Conservation (phyloP, 129 eudicot species). For the Flaveria sonorensis region DNA sequence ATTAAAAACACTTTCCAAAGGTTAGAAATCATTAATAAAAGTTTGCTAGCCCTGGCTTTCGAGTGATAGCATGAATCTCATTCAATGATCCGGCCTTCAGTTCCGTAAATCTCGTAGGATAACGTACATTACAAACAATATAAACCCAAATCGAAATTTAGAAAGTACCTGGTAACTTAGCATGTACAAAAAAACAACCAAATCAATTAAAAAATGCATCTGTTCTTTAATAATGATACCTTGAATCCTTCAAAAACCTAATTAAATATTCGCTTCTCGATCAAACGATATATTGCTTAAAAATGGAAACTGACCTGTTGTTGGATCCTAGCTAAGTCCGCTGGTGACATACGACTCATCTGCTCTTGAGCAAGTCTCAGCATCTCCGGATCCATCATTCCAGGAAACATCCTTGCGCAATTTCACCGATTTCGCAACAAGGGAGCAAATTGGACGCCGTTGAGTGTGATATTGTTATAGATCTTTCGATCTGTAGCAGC, state of each 20-base stretch:
- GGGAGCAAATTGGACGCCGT: background rate
- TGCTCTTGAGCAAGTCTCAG: conserved; percentile 92
- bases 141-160: conserved; percentile 12
- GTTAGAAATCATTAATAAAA: too few species aligned
- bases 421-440: conserved; percentile 13
- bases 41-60: background rate
- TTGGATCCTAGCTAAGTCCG: conserved; percentile 75
- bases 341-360: conserved; percentile 97
- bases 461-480: conserved; percentile 14
- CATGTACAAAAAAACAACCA: too few species aligned
- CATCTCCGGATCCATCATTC: conserved; percentile 97
- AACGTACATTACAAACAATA: conserved; percentile 10
- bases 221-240: background rate
- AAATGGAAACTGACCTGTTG: conserved; percentile 61
- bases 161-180: background rate
- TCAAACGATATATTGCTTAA: conserved; percentile 6
- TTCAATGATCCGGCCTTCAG: conserved; percentile 6
- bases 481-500: conserved; percentile 3
- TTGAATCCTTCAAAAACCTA: conserved; percentile 25
- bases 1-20: too few species aligned
- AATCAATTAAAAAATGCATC: background rate
- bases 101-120: conserved; percentile 18
- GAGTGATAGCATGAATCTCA: background rate
- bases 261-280: conserved; percentile 5
- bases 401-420: conserved; percentile 57